Evolutionary conservation across 1,284 basidiomycete species (phyloP), one percentile per base, ranked within the genome.

Genomic region (Cryptococcus wingfieldii): DNA sequence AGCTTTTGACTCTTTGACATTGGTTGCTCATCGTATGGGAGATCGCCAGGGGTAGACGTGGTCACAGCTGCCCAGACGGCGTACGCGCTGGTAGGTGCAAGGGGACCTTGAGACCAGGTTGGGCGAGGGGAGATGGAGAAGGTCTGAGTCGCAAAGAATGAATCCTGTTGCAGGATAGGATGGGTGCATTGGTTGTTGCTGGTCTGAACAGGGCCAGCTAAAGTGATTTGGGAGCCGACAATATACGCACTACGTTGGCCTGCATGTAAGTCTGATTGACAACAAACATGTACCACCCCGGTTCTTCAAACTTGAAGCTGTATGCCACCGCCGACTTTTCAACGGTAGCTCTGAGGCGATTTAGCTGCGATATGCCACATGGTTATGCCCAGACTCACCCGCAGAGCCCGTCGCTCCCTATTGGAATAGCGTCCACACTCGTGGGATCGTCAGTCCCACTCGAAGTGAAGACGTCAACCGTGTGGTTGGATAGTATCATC

Each of bases 281-380:
- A 6, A 74, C 70, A 47, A 71, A 72, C 67, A 70, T 67, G 59
- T 77, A 72, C 67, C 67, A 74, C 27, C 76, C 76, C 1, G 69
- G 54, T n/a, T 59, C n/a, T 3, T 59, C 38, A 52, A 77, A 76
- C 7, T 51, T 53, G 59, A 71, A 74, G 1, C 65, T 62, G 51
- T 73, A 74, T 0, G 55, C 54, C 6, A 68, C 51, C 0, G 65
- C 56, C 28, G 56, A 71, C 47, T 69, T 62, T 37, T 66, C 66
- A 2, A 58, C 61, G 12, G 67, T 65, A 3, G 64, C 63, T 4
- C 69, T 70, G 37, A 14, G 14, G 41, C 14, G 19, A 18, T 12
- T 18, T 8, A 47, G 31, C 18, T 27, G 19, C 9, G 45, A 2
- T 13, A 4, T n/a, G 28, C 7, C 25, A n/a, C 28, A 23, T 16